Evolutionary conservation across 1,284 basidiomycete genomes (phyloP).

Genomic region (Mycocalia duriaeana): DNA sequence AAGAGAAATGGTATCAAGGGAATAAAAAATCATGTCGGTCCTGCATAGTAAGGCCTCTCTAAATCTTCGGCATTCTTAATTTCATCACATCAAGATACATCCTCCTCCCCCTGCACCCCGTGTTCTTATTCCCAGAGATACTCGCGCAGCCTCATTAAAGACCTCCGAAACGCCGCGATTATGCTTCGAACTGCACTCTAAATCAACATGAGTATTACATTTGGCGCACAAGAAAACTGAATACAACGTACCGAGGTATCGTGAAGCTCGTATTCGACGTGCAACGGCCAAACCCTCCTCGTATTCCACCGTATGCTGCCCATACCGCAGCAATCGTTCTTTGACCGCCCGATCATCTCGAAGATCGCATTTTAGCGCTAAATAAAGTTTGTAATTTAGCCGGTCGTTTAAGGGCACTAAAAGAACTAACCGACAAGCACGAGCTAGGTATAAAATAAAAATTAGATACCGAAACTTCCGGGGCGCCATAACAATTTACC

Average conservation of each 20-base stretch:
- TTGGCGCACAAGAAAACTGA: neutral
- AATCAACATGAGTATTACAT: constrained; percentile 1
- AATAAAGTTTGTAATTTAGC: no score
- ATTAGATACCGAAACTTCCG: neutral
- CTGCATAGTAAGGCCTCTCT: no score
- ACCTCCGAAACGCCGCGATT: constrained; percentile 92
- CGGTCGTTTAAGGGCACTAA: no score
- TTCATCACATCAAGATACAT: constrained; percentile 51
- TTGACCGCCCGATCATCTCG: constrained; percentile 70
- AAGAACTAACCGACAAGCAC: constrained; percentile 79
- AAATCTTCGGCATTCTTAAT: no score
- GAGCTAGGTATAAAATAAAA: constrained; percentile 41
- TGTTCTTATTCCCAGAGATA: constrained; percentile 70
- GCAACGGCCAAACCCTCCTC: constrained; percentile 87
- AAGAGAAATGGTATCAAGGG: no score
- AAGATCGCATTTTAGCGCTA: constrained; percentile 93
- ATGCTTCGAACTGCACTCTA: constrained; percentile 95
- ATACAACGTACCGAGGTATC: constrained; percentile 75
- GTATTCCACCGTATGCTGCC: constrained; percentile 75
- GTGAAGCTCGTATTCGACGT: constrained; percentile 83
- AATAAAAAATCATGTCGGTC: no score
- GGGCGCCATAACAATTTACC: constrained; percentile 33
- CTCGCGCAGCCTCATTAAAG: constrained; percentile 84
- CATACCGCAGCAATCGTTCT: constrained; percentile 66
- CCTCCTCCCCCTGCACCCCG: constrained; percentile 54